Evolutionary conservation across 208 protist species (phyloP).

Genomic region (Blechomonas ayalai): DNA sequence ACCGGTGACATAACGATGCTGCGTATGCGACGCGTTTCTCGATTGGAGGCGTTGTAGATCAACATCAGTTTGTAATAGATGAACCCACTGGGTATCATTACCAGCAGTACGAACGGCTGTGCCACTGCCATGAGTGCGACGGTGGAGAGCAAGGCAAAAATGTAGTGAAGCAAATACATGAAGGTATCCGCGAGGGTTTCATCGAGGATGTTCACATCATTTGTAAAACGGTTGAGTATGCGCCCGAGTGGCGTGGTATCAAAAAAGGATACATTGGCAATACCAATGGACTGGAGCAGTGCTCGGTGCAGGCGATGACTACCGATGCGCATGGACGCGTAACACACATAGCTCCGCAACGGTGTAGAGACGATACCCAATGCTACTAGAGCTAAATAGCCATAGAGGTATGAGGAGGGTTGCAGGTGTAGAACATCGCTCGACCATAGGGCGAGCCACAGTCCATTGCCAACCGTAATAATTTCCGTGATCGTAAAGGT

Average conservation of each 20-base stretch:
- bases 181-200: slow-evolving; percentile 35
- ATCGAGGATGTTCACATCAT: slow-evolving; percentile 86
- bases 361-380: slow-evolving; percentile 24
- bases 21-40: slow-evolving; percentile 84
- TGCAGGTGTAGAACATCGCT: slow-evolving; percentile 4
- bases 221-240: slow-evolving; percentile 94
- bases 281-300: slow-evolving; percentile 42
- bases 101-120: slow-evolving; percentile 29
- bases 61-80: slow-evolving; percentile 62
- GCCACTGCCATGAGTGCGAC: slow-evolving; percentile 27
- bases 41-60: slow-evolving; percentile 48
- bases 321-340: slow-evolving; percentile 25
- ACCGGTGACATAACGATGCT: slow-evolving; percentile 76
- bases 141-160: slow-evolving; percentile 46
- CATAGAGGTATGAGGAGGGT: slow-evolving; percentile 30
- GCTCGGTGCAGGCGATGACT: slow-evolving; percentile 33
- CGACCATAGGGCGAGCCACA: slow-evolving; percentile 82
- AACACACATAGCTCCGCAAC: slow-evolving; percentile 25
- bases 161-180: slow-evolving; percentile 53
- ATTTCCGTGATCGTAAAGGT: slow-evolving; percentile 48
- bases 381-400: slow-evolving; percentile 32
- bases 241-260: slow-evolving; percentile 92
- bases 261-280: slow-evolving; percentile 88
- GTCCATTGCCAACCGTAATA: slow-evolving; percentile 18
- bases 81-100: slow-evolving; percentile 42